Percentiles rank a stretch among this genome's conserved stretches.
Evolutionary conservation across 2,329 filamentous ascomycete genomes (phyloP).

Genomic region (Apiospora sp.): DNA sequence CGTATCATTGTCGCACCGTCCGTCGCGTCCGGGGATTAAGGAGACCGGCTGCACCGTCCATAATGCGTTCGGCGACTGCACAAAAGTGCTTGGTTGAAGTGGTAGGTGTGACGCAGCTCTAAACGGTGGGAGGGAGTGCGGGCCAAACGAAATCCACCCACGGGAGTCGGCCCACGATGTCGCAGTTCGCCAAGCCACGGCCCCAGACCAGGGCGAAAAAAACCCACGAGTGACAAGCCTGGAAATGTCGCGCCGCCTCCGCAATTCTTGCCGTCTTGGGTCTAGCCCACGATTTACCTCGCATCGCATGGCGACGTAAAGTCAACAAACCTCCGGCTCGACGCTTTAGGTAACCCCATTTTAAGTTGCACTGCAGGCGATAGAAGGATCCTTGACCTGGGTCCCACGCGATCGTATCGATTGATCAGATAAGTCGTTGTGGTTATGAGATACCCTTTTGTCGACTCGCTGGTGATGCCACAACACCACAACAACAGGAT

Average conservation of each 20-base stretch:
- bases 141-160: background rate
- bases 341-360: background rate
- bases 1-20: conserved; percentile 17
- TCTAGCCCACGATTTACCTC: conserved; percentile 9
- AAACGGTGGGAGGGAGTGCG: no score
- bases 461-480: no score
- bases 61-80: background rate
- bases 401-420: background rate
- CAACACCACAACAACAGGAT: no score
- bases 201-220: background rate
- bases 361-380: background rate
- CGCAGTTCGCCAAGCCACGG: conserved; percentile 13
- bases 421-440: no score
- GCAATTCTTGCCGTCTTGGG: background rate
- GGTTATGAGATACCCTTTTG: no score
- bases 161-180: background rate
- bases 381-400: background rate
- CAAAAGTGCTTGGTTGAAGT: background rate
- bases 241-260: background rate
- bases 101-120: background rate
- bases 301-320: background rate
- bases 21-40: background rate
- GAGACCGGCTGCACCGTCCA: background rate
- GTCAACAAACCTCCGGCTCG: background rate
- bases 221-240: conserved; percentile 19